These are phyloP conservation scores for Beauveria sp. DNA, from an alignment of 2,329 filamentous ascomycete species.

Conservation along the genomic window DNA sequence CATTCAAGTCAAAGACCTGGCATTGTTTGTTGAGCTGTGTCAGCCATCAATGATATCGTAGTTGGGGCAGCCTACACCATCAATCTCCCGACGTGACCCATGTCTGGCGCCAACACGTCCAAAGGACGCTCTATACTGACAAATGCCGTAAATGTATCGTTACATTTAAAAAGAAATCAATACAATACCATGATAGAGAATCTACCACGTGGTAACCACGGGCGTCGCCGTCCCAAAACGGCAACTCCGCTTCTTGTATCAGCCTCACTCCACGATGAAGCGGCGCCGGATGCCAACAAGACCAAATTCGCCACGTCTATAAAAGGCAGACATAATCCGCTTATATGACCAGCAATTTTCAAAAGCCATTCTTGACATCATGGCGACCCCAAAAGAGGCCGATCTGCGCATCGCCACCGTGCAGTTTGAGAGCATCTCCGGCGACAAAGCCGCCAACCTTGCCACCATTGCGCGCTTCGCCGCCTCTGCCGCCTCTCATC, in stretches of 20 bases:
- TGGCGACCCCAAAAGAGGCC: not conserved
- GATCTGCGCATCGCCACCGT: constrained; percentile 11
- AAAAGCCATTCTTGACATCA: not conserved
- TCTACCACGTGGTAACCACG: not conserved
- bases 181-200: too few relatives aligned
- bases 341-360: not conserved
- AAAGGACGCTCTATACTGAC: too few relatives aligned
- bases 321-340: not conserved
- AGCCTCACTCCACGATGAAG: not conserved
- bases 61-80: too few relatives aligned
- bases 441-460: constrained; percentile 13
- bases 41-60: too few relatives aligned
- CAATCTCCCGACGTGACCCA: too few relatives aligned
- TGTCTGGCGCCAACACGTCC: too few relatives aligned
- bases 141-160: not conserved
- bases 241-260: not conserved
- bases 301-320: not conserved
- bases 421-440: constrained; percentile 13
- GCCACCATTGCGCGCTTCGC: constrained; percentile 6
- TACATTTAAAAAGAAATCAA: not conserved
- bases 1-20: too few relatives aligned
- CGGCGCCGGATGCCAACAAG: not conserved
- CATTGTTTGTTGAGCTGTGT: too few relatives aligned
- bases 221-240: not conserved
- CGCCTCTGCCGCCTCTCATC: not conserved